Percentiles rank a stretch among this genome's conserved stretches.
phyloP scores from a whole-genome alignment of 1,284 basidiomycete genomes.

The Malassezia sympodialis region DNA sequence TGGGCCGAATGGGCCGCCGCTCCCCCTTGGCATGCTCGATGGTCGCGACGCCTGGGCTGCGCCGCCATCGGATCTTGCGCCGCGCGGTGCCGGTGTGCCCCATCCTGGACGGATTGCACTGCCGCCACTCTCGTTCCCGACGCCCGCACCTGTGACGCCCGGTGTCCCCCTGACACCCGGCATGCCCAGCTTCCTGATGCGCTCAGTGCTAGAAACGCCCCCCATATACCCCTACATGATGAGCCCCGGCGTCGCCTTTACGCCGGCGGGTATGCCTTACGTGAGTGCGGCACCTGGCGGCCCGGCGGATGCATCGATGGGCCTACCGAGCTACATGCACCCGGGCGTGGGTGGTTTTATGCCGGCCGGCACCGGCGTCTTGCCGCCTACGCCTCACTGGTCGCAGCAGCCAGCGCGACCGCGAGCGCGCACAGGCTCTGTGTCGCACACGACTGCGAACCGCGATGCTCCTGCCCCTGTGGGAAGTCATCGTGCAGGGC shows the following conservation, averaged over 20 bases:
- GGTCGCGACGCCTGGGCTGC: background rate
- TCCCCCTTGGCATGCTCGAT: background rate
- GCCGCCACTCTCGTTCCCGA: conserved; percentile 22
- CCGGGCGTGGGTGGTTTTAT: background rate
- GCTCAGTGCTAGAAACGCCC: conserved; percentile 49
- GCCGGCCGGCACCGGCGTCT: background rate
- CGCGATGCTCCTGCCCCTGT: background rate
- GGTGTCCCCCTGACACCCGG: conserved; percentile 48
- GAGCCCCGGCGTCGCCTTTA: conserved; percentile 38
- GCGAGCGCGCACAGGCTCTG: conserved; percentile 15
- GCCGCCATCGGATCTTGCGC: background rate
- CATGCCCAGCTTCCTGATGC: conserved; percentile 50
- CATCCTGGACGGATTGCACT: conserved; percentile 38
- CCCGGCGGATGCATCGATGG: conserved; percentile 8
- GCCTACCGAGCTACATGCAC: background rate
- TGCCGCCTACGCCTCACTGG: conserved; percentile 35
- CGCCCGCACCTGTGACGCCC: conserved; percentile 19
- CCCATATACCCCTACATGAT: conserved; percentile 48
- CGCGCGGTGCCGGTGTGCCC: background rate
- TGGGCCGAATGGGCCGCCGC: background rate
- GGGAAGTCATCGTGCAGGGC: background rate
- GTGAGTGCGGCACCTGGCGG: conserved; percentile 29
- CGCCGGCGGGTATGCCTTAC: conserved; percentile 3
- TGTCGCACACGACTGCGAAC: background rate
- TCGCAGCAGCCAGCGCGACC: conserved; percentile 19